Base-by-base conservation (phyloP, 495 filamentous ascomycete species). In the Halenospora varia region DNA sequence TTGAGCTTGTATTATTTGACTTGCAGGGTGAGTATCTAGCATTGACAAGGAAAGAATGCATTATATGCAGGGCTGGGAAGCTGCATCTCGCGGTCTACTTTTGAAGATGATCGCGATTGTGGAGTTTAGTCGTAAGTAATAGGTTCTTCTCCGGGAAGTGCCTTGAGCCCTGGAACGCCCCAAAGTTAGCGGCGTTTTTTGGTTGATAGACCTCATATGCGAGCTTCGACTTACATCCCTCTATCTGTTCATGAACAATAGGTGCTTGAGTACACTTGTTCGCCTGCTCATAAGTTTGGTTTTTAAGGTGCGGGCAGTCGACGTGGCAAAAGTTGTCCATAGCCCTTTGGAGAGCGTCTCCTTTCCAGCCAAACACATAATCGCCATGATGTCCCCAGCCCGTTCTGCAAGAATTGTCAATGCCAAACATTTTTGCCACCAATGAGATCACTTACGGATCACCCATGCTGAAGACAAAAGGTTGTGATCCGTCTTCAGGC, bases 351-450 rank as follows among this genome's bases (percentile, higher is more conserved):
- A 83, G 71, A 51, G 76, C 63, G 17, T 69, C 72, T 13, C 70
- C 69, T 23, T 88, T 79, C 88, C 88, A 91, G 23, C 82, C 87
- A 41, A 77, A 78, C 57, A 90, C 83, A 67, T 89, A 90, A 65
- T 90, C 88, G 11, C 80, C 88, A 62, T 91, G 88, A 62, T 86
- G 87, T 18, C 87, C 86, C 53, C 65, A 63, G 15, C 57, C 57
- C 2, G 47, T 59, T 2, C 57, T 59, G 41, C n/a, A 52, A 10
- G 22, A 26, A 40, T 22, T 26, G 44, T 44, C 19, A 55, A 44
- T 41, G 3, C 25, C 4, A 20, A 42, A 15, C 25, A 19, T 13
- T 10, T 52, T 19, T 8, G 13, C 25, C 10, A 19, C 6, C 9
- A n/a, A 44, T n/a, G 26, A 10, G n/a, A 25, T 23, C 41, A 35